Evolutionary conservation across 352 stramenopile genomes (phyloP).

Genomic region (Globisporangium takayamanum): DNA sequence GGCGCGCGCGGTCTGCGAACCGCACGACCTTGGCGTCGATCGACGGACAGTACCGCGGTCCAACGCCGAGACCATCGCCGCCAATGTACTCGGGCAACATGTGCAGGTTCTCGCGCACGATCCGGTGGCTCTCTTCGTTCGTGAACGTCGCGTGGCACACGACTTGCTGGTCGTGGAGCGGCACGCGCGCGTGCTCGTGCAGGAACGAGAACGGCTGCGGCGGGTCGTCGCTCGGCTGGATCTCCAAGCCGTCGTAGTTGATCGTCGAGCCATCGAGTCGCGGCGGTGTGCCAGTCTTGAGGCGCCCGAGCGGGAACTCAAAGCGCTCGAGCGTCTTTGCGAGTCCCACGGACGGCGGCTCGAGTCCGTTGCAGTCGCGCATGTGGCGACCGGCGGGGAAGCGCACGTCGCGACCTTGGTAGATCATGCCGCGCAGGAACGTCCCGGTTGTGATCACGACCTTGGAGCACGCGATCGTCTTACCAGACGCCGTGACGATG

Average conservation of each 20-base stretch:
- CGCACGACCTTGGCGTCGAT: constrained; percentile 95
- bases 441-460: constrained; percentile 98
- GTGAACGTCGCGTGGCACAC: constrained; percentile 95
- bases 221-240: constrained; percentile 91
- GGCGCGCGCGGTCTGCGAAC: constrained; percentile 64
- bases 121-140: constrained; percentile 93
- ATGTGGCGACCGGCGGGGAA: constrained; percentile 94
- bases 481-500: constrained; percentile 54
- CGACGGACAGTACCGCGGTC: constrained; percentile 93
- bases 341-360: constrained; percentile 93
- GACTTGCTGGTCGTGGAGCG: constrained; percentile 77
- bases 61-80: constrained; percentile 63
- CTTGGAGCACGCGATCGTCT: constrained; percentile 38
- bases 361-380: constrained; percentile 70
- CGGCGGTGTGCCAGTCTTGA: constrained; percentile 97
- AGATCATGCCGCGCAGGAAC: constrained; percentile 95
- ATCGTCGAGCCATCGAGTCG: constrained; percentile 95
- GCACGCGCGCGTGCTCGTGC: constrained; percentile 73
- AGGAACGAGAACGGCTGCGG: constrained; percentile 94
- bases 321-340: constrained; percentile 91
- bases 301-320: constrained; percentile 89
- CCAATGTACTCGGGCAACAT: constrained; percentile 92
- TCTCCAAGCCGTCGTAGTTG: constrained; percentile 88
- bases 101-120: constrained; percentile 92
- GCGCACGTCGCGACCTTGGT: constrained; percentile 87